Conservation (phyloP, 140 eudicot genomes). For the Erigeron philadelphicus region DNA sequence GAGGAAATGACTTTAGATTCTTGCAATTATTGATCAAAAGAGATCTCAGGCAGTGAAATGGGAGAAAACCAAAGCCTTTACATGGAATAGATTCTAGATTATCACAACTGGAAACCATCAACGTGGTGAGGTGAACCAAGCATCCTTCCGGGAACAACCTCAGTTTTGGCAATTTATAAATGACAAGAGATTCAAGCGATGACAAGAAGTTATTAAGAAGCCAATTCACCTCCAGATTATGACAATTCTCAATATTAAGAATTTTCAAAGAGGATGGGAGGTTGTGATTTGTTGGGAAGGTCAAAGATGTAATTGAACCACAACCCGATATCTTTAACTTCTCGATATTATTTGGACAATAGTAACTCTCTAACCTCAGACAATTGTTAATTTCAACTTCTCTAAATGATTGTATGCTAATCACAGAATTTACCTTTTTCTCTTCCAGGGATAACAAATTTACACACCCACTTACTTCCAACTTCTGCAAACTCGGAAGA, state of each 20-base stretch:
- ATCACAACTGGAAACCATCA: slow-evolving; percentile 4
- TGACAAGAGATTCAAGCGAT: slow-evolving; percentile 17
- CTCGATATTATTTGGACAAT: slow-evolving; percentile 18
- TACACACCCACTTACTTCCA: slow-evolving; percentile 11
- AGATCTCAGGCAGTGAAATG: slow-evolving; percentile 5
- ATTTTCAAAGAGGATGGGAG: slow-evolving; percentile 22
- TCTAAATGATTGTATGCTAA: neutral
- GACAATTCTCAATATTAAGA: slow-evolving; percentile 2
- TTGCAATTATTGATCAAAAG: slow-evolving; percentile 5
- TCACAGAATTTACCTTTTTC: neutral
- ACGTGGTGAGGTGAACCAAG: slow-evolving; percentile 19
- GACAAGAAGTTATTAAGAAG: slow-evolving; percentile 23
- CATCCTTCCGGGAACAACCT: slow-evolving; percentile 14
- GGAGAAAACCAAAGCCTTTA: slow-evolving; percentile 7
- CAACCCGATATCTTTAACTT: slow-evolving; percentile 8
- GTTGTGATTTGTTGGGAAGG: slow-evolving; percentile 11
- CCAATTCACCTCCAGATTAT: slow-evolving; percentile 17
- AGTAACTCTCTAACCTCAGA: slow-evolving; percentile 15
- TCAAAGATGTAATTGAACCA: slow-evolving; percentile 8
- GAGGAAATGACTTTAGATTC: slow-evolving; percentile 26
- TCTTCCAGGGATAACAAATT: slow-evolving; percentile 18
- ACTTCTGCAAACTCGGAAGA: slow-evolving; percentile 17
- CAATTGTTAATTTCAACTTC: neutral
- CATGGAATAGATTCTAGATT: slow-evolving; percentile 16
- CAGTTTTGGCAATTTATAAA: neutral